Conservation (phyloP, 306 rosid genomes). For the Sphenostylis stenocarpa region DNA sequence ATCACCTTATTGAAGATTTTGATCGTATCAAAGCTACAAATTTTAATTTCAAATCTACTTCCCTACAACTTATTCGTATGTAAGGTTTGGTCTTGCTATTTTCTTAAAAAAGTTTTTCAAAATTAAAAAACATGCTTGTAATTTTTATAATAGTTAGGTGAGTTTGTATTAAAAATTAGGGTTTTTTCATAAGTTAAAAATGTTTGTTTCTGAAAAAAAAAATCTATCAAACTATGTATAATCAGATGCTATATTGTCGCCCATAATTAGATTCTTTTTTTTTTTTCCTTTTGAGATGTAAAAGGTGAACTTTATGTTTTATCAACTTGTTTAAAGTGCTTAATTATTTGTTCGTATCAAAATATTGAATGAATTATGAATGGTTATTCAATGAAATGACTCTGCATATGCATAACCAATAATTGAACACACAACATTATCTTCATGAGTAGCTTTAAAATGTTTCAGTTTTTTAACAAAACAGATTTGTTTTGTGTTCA, state of each 20-base stretch:
- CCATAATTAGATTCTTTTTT: neutral
- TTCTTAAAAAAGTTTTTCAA: too few species aligned
- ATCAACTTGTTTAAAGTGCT: neutral
- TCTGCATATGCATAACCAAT: neutral
- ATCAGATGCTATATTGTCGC: neutral
- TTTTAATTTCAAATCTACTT: too few species aligned
- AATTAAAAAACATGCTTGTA: too few species aligned
- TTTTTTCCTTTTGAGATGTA: neutral
- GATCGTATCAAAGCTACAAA: too few species aligned
- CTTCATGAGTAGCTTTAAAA: neutral
- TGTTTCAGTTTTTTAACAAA: neutral
- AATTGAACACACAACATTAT: slow-evolving; percentile 2
- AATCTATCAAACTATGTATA: neutral
- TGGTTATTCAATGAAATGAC: neutral
- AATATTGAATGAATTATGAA: neutral
- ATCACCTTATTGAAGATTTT: too few species aligned
- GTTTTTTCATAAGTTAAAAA: neutral
- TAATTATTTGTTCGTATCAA: neutral
- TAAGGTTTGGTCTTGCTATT: too few species aligned
- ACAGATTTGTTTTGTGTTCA: neutral
- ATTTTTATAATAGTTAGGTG: too few species aligned
- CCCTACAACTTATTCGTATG: too few species aligned
- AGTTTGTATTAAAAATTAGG: too few species aligned
- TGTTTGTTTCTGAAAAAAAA: neutral
- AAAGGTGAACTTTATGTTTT: neutral